Evolutionary conservation across 2,329 filamentous ascomycete genomes (phyloP).

Genomic region (Cladophialophora psammophila): DNA sequence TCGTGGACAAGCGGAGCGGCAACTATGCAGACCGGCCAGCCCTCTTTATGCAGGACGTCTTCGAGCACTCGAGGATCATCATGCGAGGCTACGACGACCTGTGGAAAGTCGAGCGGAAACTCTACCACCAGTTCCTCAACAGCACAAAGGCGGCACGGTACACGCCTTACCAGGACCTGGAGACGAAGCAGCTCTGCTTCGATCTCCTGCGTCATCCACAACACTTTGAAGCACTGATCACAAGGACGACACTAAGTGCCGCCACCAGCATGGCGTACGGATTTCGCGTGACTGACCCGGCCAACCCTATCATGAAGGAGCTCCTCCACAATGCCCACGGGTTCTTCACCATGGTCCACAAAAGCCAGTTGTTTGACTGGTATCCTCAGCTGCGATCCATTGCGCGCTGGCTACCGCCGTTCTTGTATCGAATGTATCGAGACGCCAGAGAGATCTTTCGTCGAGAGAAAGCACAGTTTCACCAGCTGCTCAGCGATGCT

Average conservation of each 20-base stretch:
- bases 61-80: slow-evolving; percentile 22
- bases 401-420: slow-evolving; percentile 23
- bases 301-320: slow-evolving; percentile 28
- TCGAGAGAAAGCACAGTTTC: slow-evolving; percentile 22
- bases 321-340: slow-evolving; percentile 24
- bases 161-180: slow-evolving; percentile 46
- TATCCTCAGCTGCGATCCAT: slow-evolving; percentile 27
- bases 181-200: slow-evolving; percentile 51
- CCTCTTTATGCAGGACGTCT: slow-evolving; percentile 52
- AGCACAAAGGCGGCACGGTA: slow-evolving; percentile 34
- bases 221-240: slow-evolving; percentile 47
- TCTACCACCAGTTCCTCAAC: slow-evolving; percentile 38
- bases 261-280: slow-evolving; percentile 40
- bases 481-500: slow-evolving; percentile 17
- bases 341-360: slow-evolving; percentile 20
- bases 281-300: slow-evolving; percentile 29
- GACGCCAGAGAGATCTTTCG: slow-evolving; percentile 24
- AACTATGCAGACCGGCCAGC: slow-evolving; percentile 57
- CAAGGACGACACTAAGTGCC: slow-evolving; percentile 46
- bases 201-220: slow-evolving; percentile 4
- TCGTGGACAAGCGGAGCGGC: slow-evolving; percentile 57
- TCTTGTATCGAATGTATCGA: slow-evolving; percentile 22
- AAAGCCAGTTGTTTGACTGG: slow-evolving; percentile 23
- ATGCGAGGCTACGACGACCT: slow-evolving; percentile 33
- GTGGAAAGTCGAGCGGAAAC: slow-evolving; percentile 35